Conservation (phyloP, 1,284 basidiomycete genomes). For the Moesziomyces sp. region DNA sequence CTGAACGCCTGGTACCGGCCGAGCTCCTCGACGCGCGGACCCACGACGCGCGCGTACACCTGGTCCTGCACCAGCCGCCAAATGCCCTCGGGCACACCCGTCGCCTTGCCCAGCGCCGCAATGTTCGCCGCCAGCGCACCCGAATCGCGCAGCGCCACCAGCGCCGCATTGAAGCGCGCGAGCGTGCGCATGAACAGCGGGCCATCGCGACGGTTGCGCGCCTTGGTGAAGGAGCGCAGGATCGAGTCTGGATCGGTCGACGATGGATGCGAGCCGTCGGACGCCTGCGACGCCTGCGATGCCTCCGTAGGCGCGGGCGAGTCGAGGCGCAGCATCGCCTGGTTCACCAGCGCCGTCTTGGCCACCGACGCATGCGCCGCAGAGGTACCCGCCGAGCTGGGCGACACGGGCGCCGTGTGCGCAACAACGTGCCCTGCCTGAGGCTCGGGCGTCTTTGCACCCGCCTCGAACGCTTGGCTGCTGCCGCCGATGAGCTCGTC, state of each 20-base stretch:
- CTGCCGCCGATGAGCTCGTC: constrained; percentile 14
- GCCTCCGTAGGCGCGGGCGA: constrained; percentile 25
- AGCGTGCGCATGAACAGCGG: constrained; percentile 70
- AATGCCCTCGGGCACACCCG: constrained; percentile 65
- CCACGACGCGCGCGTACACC: constrained; percentile 72
- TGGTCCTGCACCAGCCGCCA: constrained; percentile 72
- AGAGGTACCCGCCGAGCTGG: constrained; percentile 8
- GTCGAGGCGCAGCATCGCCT: constrained; percentile 17
- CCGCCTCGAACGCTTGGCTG: neutral
- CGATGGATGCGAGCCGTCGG: constrained; percentile 8
- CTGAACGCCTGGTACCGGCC: constrained; percentile 69
- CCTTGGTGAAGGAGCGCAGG: constrained; percentile 71
- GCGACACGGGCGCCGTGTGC: constrained; percentile 41
- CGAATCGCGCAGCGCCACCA: constrained; percentile 67
- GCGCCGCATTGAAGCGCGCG: constrained; percentile 70
- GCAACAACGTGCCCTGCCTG: constrained; percentile 14
- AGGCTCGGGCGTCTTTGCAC: constrained; percentile 28
- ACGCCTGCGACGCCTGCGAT: constrained; percentile 26
- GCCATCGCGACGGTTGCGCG: constrained; percentile 71
- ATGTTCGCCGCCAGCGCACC: constrained; percentile 67
- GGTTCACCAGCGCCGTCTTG: constrained; percentile 25
- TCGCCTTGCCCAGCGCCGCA: constrained; percentile 45
- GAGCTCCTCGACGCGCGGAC: constrained; percentile 70
- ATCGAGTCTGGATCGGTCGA: constrained; percentile 68
- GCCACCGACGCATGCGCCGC: constrained; percentile 9